Evolutionary conservation across 495 filamentous ascomycete species (phyloP).

Genomic region (Aspergillus leporis): DNA sequence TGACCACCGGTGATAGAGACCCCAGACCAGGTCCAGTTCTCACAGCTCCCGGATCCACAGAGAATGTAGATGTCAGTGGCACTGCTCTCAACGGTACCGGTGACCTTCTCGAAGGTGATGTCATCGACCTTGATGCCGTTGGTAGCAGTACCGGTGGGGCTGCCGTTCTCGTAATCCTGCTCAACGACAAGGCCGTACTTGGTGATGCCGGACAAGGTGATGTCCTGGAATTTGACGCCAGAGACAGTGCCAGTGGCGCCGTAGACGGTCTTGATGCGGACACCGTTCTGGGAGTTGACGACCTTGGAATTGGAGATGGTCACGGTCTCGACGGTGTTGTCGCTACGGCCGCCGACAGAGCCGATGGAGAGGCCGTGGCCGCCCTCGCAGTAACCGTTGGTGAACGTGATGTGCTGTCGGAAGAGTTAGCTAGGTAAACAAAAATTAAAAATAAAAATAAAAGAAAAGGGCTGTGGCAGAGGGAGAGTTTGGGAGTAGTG

Average conservation of each 20-base stretch:
- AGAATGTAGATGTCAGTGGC: constrained; percentile 54
- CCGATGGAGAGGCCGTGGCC: constrained; percentile 69
- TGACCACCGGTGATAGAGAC: constrained; percentile 52
- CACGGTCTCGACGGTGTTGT: constrained; percentile 61
- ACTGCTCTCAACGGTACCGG: constrained; percentile 41
- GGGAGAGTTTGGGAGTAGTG: too few species aligned
- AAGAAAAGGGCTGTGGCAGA: too few species aligned
- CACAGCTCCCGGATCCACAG: constrained; percentile 44
- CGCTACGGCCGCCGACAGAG: constrained; percentile 59
- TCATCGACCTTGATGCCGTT: constrained; percentile 60
- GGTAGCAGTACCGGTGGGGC: constrained; percentile 59
- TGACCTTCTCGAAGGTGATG: constrained; percentile 50
- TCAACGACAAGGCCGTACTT: constrained; percentile 67
- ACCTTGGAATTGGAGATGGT: constrained; percentile 54
- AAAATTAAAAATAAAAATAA: too few species aligned
- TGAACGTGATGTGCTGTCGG: constrained; percentile 53
- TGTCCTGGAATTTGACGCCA: constrained; percentile 60
- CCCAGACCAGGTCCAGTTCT: constrained; percentile 47
- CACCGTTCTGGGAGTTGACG: constrained; percentile 43
- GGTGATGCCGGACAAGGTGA: constrained; percentile 58
- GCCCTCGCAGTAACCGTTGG: constrained; percentile 52
- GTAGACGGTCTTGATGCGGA: constrained; percentile 65
- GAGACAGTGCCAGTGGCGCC: constrained; percentile 56
- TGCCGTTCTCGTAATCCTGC: constrained; percentile 68
- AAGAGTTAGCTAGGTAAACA: constrained; percentile 16